These are phyloP conservation scores for Globisporangium okanoganense DNA, from an alignment of 352 stramenopile genomes.

Conservation along the genomic window DNA sequence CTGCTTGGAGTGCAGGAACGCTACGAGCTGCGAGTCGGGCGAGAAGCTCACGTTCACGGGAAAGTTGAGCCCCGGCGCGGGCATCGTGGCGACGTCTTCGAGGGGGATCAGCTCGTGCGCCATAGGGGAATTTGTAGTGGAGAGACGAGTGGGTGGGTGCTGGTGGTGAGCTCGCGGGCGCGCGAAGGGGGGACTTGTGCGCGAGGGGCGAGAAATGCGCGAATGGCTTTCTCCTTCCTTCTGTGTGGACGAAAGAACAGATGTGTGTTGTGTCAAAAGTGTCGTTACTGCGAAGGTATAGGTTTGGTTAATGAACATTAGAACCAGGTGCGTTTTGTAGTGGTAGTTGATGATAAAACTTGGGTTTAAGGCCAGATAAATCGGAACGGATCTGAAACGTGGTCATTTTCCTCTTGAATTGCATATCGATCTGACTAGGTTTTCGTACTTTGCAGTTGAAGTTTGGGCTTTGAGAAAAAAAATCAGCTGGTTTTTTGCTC, in stretches of 20 bases:
- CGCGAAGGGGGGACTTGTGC: neutral
- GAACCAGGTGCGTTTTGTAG: neutral
- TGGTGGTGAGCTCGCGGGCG: neutral
- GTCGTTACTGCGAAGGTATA: neutral
- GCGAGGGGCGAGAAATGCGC: slow-evolving; percentile 6
- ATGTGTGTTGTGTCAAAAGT: neutral
- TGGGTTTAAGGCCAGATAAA: no score
- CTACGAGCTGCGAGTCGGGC: slow-evolving; percentile 74
- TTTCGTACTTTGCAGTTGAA: neutral
- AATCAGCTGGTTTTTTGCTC: neutral
- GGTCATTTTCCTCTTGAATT: neutral
- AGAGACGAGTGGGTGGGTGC: neutral
- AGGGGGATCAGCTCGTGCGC: slow-evolving; percentile 57
- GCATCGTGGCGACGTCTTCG: slow-evolving; percentile 88
- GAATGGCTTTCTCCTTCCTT: slow-evolving; percentile 5
- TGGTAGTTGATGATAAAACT: no score
- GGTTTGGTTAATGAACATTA: neutral
- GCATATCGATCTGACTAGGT: neutral
- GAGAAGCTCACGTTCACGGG: slow-evolving; percentile 84
- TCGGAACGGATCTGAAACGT: no score
- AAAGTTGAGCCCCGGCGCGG: slow-evolving; percentile 73
- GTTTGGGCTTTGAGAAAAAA: neutral
- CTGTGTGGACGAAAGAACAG: slow-evolving; percentile 12
- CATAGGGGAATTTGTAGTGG: neutral
- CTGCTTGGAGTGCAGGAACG: slow-evolving; percentile 82